Base-by-base conservation (phyloP, 208 protist genomes). In the Leishmania mexicana region DNA sequence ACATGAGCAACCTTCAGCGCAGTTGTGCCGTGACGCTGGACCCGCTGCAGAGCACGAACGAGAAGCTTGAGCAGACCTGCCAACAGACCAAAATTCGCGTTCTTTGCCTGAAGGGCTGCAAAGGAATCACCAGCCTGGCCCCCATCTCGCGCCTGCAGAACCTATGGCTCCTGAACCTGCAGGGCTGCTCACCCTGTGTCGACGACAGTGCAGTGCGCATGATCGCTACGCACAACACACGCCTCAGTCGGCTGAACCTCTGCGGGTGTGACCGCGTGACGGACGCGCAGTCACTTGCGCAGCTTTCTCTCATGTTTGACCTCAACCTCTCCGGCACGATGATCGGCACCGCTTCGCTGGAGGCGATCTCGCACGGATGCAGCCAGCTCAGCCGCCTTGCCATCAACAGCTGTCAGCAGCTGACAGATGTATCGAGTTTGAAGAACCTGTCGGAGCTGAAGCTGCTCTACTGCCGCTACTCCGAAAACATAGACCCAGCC, bases 381-480 rank as follows among this genome's bases (percentile, higher is more conserved):
- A 35, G 53, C 4, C 91, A 94, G 84, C 91, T 94, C 49, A 91
- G 88, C 76, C 89, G 91, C 11, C 89, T 94, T 38, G 91, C 89
- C 47, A 93, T 94, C 83, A 94, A 94, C 86, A 94, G 91, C 86
- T 94, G 91, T 81, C 85, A 87, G 2, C 74, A 86, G 11, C 72
- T 94, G 62, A 91, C 88, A 3, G 85, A 86, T 72, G 81, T 94
- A 49, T 83, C 87, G 24, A 85, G 81, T 53, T 49, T 90, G 53
- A 76, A 73, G 24, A 90, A 90, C 64, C 77, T 94, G 47, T 85
- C 83, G 74, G 87, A 93, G 84, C 85, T 94, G n/a, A 92, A 92
- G 73, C 83, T 94, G 76, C 81, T 94, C 40, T 94, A 94, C 86
- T 94, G 91, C 84, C 91, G 91, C 82, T 94, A 93, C 84, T 92